Evolutionary conservation across 768 basidiomycete species (phyloP), one percentile per base, ranked within the genome.

Genomic region (Rhodocollybia butyracea): DNA sequence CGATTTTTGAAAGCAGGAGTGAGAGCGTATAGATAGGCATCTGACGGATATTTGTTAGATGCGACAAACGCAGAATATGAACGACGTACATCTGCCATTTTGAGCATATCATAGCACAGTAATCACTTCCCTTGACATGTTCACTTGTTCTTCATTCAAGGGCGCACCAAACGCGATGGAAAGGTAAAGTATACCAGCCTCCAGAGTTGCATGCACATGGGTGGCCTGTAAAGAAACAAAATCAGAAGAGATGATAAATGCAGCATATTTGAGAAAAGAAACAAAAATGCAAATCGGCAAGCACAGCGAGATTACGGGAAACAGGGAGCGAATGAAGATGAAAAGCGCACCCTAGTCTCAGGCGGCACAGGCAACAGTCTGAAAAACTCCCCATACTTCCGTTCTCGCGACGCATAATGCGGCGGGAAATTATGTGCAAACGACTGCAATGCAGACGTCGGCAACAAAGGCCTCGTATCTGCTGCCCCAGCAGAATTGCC

Each of bases 281-380:
- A 10, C 45, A 26, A 24, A 24, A 8, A 46, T 27, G 22, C n/a
- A 29, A 38, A 34, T 34, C 34, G 38, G 48, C 48, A 38, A 24
- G 32, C 32, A 50, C 34, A 38, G 12, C 17, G 19, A 32, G 46
- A 36, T 17, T 7, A 40, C 39, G 39, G 21, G 39, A 40, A 17
- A 17, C 29, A 32, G 34, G 32, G 22, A 19, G 32, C 22, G 31
- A 48, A 22, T 19, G 21, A 30, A 50, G 48, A 50, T 50, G 22
- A 50, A 40, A 38, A 50, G 48, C 48, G 48, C 48, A 50, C 48
- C 48, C 48, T 50, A 21, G 48, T 50, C 22, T 50, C 48, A 50
- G 48, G 48, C 34, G 48, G 48, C 48, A 50, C 48, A 15, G 48
- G 48, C 48, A 50, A n/a, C 17, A 50, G 19, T 50, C 48, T 50